Conservation (phyloP, 495 filamentous ascomycete genomes). For the Rhizodiscina lignyota region DNA sequence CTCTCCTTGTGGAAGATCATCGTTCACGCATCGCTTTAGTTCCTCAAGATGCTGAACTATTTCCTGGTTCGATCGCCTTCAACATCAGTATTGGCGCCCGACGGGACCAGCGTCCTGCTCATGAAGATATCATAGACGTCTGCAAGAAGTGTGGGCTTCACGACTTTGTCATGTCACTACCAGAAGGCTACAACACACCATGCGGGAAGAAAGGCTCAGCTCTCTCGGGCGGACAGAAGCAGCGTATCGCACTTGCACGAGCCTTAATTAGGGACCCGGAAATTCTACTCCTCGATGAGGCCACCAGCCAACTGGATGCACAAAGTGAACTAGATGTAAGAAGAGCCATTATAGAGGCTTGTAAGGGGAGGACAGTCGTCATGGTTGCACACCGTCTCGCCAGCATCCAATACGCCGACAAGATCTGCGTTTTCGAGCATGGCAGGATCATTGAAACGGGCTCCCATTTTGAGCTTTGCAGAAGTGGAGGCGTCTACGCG, state of each 20-base stretch:
- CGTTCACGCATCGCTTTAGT: conserved; percentile 9
- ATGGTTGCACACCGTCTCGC: conserved; percentile 16
- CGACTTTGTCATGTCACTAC: conserved; percentile 23
- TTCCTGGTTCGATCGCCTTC: conserved; percentile 12
- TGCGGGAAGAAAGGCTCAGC: conserved; percentile 8
- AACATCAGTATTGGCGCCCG: conserved; percentile 13
- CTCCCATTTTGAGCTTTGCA: conserved; percentile 12
- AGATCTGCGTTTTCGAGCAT: conserved; percentile 14
- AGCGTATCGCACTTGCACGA: conserved; percentile 17
- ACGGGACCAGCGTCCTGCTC: conserved; percentile 1
- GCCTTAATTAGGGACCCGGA: conserved; percentile 16
- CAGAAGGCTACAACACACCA: conserved; percentile 24
- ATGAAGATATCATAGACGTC: conserved; percentile 8
- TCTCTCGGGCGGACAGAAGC: conserved; percentile 16
- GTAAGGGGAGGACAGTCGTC: conserved; percentile 11
- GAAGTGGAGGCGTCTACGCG: conserved; percentile 9
- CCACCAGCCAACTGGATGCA: conserved; percentile 14
- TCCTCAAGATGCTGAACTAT: conserved; percentile 15
- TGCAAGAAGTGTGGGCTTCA: conserved; percentile 12
- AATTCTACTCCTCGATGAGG: conserved; percentile 16
- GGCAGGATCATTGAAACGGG: conserved; percentile 13
- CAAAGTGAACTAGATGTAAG: conserved; percentile 10
- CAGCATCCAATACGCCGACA: conserved; percentile 12
- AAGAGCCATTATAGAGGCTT: conserved; percentile 6
- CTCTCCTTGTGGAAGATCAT: conserved; percentile 1